Base-by-base conservation (phyloP, 202 grass and related monocot species). In the Schoenoplectus tabernaemontani region DNA sequence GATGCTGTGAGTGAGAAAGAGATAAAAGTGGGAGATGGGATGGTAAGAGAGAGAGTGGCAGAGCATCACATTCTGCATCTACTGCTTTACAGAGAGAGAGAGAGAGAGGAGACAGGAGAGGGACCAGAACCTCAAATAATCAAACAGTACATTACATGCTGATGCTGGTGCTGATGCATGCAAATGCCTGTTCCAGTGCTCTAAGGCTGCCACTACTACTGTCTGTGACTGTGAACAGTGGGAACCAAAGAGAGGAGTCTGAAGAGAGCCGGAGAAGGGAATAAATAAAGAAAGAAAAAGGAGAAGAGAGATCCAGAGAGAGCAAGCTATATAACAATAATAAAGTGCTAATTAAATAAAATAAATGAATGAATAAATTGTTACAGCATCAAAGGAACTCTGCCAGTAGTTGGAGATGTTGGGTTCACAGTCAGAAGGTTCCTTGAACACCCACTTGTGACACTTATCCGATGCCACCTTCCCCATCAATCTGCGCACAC, bases 391-490 rank as follows among this genome's bases (percentile, higher is more conserved):
- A 78, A 99, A 99, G 76, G 96, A 99, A 83, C 96, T 99, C 96
- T 99, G 96, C 96, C 96, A 99, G 92, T 99, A 96, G 88, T 93
- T 99, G 83, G 90, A 84, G 86, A 96, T 87, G 92, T 91, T 99
- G 82, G 92, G 88, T 87, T 99, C 96, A 84, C 92, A 89, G 82
- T 99, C 96, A 82, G 96, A 99, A 93, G 96, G 96, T 91, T 99
- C 96, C 79, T 99, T 99, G 88, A 99, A 99, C 71, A 99, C 96
- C 96, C 96, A 99, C 87, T 99, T 99, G 96, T 99, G 96, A 88
- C 96, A 99, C 42, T 99, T 99, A 99, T 99, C 96, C 84, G 96
- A 99, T 28, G 96, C 96, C 79, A 99, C 92, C 90, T 99, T 99
- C 72, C 96, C 96, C 92, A 99, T 99, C 88, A 99, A 80, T 81